These are phyloP conservation scores for Neurospora sp. DNA, from an alignment of 495 filamentous ascomycete species.

Conservation along the genomic window DNA sequence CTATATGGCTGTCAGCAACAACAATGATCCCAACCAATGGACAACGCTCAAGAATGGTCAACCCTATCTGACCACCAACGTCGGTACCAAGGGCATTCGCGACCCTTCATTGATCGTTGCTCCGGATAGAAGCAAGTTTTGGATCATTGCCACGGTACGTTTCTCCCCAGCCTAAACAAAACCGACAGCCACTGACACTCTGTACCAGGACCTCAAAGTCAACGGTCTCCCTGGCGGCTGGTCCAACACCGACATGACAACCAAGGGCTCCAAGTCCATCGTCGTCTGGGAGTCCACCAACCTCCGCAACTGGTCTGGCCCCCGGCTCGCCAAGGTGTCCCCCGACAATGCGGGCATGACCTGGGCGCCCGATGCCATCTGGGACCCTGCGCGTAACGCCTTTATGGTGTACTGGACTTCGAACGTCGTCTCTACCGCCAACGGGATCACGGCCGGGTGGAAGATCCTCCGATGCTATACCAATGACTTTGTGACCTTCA, in stretches of 20 bases:
- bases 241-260: neutral
- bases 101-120: slow-evolving; percentile 3
- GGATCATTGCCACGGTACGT: neutral
- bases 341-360: slow-evolving; percentile 2
- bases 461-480: neutral
- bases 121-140: slow-evolving; percentile 1
- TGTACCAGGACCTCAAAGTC: slow-evolving; percentile 2
- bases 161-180: neutral
- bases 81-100: slow-evolving; percentile 2
- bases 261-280: slow-evolving; percentile 2
- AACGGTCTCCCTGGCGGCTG: neutral
- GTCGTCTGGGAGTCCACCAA: slow-evolving; percentile 1
- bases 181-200: neutral
- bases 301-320: slow-evolving; percentile 1
- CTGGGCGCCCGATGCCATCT: slow-evolving; percentile 4
- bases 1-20: slow-evolving; percentile 3
- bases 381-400: neutral
- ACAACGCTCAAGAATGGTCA: slow-evolving; percentile 1
- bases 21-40: slow-evolving; percentile 3
- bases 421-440: neutral
- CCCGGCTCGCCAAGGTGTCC: neutral
- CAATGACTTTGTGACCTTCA: neutral
- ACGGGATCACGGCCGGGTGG: neutral
- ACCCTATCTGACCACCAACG: neutral
- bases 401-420: slow-evolving; percentile 1